Base-by-base conservation (phyloP, 352 stramenopile genomes). In the Globisporangium parvum region DNA sequence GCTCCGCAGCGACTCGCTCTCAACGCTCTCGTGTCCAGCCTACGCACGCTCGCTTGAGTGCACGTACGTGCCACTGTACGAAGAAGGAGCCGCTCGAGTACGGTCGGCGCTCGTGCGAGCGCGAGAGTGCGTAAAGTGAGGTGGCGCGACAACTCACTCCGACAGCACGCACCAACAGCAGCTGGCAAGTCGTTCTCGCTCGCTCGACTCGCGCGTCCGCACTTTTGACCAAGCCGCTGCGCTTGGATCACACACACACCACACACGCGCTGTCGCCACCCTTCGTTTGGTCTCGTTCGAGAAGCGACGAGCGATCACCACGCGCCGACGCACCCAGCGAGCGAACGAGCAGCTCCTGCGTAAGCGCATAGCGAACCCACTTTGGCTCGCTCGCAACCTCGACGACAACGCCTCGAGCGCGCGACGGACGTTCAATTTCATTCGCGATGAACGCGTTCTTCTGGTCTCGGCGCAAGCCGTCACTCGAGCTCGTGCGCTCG, bases 381-480 rank as follows among this genome's bases (percentile, higher is more conserved):
- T 42, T 48, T 10, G n/a, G 20, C 15, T 40, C 51, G 31, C 37
- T 14, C 24, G 6, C 26, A 31, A 45, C 52, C 5, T 24, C 24
- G 14, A 37, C 44, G 20, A 41, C 51, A 51, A 54, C 51, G 17
- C 15, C 33, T 28, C 28, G 41, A 24, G 41, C 41, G 41, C 28
- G 26, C 47, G 24, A 20, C 17, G 14, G 33, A 31, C 41, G n/a
- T 47, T 14, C 14, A 53, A 54, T 60, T 54, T 51, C 17, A 51
- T 51, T 58, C 26, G 41, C 45, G 47, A 61, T 91, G 73, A 91
- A 91, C 67, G 81, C 80, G 9, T 91, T 91, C 66, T 89, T 91
- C 60, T 91, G 80, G 78, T 72, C 78, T 11, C 73, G 78, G 14
- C 60, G 79, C 15, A 88, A 88, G 63, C 76, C 80, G 39, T 85